phyloP scores from a whole-genome alignment of 2,329 filamentous ascomycete species.

The Amphichorda felina region DNA sequence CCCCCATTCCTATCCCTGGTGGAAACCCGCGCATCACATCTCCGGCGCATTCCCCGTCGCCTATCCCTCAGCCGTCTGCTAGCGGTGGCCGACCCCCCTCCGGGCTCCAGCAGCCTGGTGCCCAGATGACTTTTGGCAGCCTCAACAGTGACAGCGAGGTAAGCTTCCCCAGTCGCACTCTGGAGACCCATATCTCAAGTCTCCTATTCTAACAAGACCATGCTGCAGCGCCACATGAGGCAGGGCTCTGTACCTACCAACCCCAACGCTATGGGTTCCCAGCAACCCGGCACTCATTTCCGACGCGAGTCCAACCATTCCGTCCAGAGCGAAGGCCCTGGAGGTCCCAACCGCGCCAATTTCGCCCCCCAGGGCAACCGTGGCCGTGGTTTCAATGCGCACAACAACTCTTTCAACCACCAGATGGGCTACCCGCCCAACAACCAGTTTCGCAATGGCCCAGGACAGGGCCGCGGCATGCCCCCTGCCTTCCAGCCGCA shows the following conservation, averaged over 20 bases:
- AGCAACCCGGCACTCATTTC: constrained; percentile 58
- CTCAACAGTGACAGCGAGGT: constrained; percentile 73
- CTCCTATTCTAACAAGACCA: constrained; percentile 7
- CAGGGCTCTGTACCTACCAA: constrained; percentile 51
- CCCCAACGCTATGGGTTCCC: constrained; percentile 43
- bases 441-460: constrained; percentile 27
- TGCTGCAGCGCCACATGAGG: constrained; percentile 53
- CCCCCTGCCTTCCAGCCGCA: constrained; percentile 33
- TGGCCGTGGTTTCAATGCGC: constrained; percentile 35
- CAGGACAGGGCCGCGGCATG: constrained; percentile 39
- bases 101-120: constrained; percentile 53
- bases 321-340: constrained; percentile 37
- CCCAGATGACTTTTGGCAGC: constrained; percentile 71
- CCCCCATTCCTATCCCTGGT: constrained; percentile 51
- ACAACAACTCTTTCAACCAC: constrained; percentile 31
- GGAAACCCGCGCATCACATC: constrained; percentile 61
- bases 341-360: constrained; percentile 42
- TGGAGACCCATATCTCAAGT: too few species aligned
- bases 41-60: constrained; percentile 79
- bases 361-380: constrained; percentile 36
- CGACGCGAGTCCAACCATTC: constrained; percentile 83
- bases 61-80: constrained; percentile 78
- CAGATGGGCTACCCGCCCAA: constrained; percentile 31
- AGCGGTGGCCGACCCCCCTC: constrained; percentile 81
- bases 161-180: constrained; percentile 27